Evolutionary conservation across 192 early-diverging fungal species (phyloP).

Genomic region (Geranomyces variabilis): DNA sequence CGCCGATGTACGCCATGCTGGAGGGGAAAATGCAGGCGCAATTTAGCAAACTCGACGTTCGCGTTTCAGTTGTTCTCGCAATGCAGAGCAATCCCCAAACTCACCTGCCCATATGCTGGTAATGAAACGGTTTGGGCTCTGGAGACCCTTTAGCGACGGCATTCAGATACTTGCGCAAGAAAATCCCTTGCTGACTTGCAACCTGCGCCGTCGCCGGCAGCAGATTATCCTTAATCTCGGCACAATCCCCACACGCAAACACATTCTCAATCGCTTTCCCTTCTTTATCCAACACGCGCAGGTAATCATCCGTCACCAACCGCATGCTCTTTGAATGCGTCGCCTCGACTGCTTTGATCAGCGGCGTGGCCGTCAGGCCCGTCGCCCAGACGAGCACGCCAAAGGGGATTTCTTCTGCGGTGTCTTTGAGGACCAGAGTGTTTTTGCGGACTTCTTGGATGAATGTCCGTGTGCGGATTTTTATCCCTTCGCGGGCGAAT

Average conservation of each 20-base stretch:
- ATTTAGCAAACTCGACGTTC: not conserved
- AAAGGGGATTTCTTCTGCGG: slow-evolving; percentile 43
- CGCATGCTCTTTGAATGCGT: not conserved
- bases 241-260: slow-evolving; percentile 90
- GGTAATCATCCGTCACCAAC: slow-evolving; percentile 69
- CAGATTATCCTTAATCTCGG: slow-evolving; percentile 73
- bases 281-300: slow-evolving; percentile 69
- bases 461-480: slow-evolving; percentile 66
- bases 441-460: slow-evolving; percentile 64
- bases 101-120: slow-evolving; percentile 58
- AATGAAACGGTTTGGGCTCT: slow-evolving; percentile 54
- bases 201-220: slow-evolving; percentile 87
- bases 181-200: slow-evolving; percentile 74
- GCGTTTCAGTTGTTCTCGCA: not conserved
- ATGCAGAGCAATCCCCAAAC: not conserved
- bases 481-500: slow-evolving; percentile 77
- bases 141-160: slow-evolving; percentile 21
- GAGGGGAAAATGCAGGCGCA: not conserved
- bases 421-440: slow-evolving; percentile 17
- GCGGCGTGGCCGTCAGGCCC: slow-evolving; percentile 53
- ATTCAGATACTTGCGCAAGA: slow-evolving; percentile 58
- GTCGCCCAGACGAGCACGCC: slow-evolving; percentile 78
- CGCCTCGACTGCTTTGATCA: slow-evolving; percentile 11
- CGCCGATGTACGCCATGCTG: slow-evolving; percentile 73
- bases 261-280: slow-evolving; percentile 60